phyloP scores from a whole-genome alignment of 805 yeast genomes.

The Nakazawaea wyomingensis region DNA sequence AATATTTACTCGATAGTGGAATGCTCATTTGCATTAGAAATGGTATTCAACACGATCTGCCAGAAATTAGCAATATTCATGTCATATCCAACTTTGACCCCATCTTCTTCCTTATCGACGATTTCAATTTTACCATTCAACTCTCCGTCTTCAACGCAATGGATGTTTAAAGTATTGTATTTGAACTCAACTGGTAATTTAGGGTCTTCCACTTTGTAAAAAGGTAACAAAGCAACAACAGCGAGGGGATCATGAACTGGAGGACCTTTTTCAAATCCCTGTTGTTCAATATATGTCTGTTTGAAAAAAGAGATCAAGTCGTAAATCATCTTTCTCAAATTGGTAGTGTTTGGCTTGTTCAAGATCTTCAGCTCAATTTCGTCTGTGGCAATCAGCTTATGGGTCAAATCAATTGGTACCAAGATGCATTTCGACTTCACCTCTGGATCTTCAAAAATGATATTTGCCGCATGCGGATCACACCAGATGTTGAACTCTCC shows the following conservation, averaged over 20 bases:
- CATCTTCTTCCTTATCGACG: slow-evolving; percentile 20
- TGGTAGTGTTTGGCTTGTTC: slow-evolving; percentile 28
- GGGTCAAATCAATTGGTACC: slow-evolving; percentile 68
- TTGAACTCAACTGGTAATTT: slow-evolving; percentile 15
- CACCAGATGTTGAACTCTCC: slow-evolving; percentile 74
- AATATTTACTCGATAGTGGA: slow-evolving; percentile 6
- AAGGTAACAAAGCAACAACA: slow-evolving; percentile 49
- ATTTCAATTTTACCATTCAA: slow-evolving; percentile 23
- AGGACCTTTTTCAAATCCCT: slow-evolving; percentile 52
- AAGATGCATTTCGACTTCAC: slow-evolving; percentile 47
- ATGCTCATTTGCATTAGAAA: slow-evolving; percentile 31
- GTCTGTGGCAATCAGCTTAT: slow-evolving; percentile 50
- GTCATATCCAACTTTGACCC: slow-evolving; percentile 34
- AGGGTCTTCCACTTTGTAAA: slow-evolving; percentile 23
- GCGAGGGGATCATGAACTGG: slow-evolving; percentile 83
- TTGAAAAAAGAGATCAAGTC: slow-evolving; percentile 51
- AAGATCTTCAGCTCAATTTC: slow-evolving; percentile 34
- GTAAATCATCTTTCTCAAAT: slow-evolving; percentile 47
- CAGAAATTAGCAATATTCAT: slow-evolving; percentile 41
- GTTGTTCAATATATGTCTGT: slow-evolving; percentile 34
- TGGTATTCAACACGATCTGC: slow-evolving; percentile 34
- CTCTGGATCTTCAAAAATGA: slow-evolving; percentile 42
- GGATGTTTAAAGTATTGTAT: slow-evolving; percentile 17
- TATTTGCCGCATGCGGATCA: slow-evolving; percentile 73
- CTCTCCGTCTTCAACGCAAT: slow-evolving; percentile 21